Percentiles rank a stretch among this genome's conserved stretches.
These are phyloP conservation scores for Chlamydomonas incerta DNA, from an alignment of 139 green algal genomes.

Conservation along the genomic window DNA sequence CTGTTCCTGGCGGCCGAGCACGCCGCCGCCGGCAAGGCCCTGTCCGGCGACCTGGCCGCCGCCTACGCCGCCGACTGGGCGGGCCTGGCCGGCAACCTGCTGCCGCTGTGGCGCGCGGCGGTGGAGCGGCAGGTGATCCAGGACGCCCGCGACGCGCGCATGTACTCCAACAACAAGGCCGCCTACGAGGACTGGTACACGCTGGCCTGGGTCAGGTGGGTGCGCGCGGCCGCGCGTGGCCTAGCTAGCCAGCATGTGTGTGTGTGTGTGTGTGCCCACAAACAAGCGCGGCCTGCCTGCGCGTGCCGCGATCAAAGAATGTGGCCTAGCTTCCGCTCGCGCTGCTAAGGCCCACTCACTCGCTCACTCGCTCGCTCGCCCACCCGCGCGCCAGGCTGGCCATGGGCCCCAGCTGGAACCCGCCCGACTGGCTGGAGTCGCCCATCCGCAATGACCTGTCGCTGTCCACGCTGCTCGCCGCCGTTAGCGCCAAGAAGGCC, in stretches of 20 bases:
- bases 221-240: too few species aligned
- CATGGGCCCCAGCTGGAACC: background rate
- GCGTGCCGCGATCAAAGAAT: too few species aligned
- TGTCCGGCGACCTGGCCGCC: background rate
- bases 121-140: conserved; percentile 35
- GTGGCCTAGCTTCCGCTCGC: too few species aligned
- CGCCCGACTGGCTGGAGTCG: conserved; percentile 1
- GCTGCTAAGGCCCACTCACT: too few species aligned
- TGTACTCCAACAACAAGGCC: background rate
- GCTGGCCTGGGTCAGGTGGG: conserved; percentile 46
- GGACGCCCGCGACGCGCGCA: conserved; percentile 33
- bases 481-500: background rate
- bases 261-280: too few species aligned
- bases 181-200: conserved; percentile 45
- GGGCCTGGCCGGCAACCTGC: background rate
- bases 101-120: conserved; percentile 31
- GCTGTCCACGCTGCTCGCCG: background rate
- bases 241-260: too few species aligned
- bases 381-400: too few species aligned
- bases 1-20: conserved; percentile 41
- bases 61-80: background rate
- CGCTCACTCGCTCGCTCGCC: background rate
- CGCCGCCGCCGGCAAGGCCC: background rate
- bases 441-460: conserved; percentile 7
- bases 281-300: too few species aligned